These are phyloP conservation scores for Moricandia moricandioides DNA, from an alignment of 345 rosid species.

Conservation along the genomic window DNA sequence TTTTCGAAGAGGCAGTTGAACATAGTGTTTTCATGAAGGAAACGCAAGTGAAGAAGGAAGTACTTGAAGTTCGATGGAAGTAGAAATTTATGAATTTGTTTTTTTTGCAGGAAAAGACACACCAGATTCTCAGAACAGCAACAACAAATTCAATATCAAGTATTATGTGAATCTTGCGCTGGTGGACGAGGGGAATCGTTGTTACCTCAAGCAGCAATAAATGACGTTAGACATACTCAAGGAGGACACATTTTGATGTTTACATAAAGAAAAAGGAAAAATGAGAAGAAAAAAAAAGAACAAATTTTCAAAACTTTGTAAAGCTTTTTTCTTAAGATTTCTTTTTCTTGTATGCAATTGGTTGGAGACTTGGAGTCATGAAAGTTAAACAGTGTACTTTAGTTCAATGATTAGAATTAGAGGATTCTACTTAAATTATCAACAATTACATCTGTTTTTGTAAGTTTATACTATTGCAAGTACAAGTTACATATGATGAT, in stretches of 20 bases:
- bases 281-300: no score
- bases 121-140: constrained; percentile 19
- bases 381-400: background rate
- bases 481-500: background rate
- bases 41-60: constrained; percentile 52
- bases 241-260: background rate
- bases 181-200: background rate
- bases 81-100: constrained; percentile 54
- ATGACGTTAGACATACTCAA: background rate
- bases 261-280: background rate
- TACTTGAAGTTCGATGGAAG: constrained; percentile 73
- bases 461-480: constrained; percentile 14
- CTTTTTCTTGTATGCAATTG: background rate
- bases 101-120: background rate
- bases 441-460: background rate
- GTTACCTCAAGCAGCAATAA: background rate
- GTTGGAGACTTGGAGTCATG: background rate
- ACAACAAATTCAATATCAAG: background rate
- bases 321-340: background rate
- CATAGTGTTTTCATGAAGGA: constrained; percentile 34
- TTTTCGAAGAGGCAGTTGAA: constrained; percentile 46
- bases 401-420: background rate
- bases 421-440: background rate
- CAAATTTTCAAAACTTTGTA: background rate
- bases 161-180: background rate